Percentiles rank a stretch among this genome's conserved stretches.
These are phyloP conservation scores for Lentinula guzmanii DNA, from an alignment of 768 basidiomycete species.

Conservation along the genomic window DNA sequence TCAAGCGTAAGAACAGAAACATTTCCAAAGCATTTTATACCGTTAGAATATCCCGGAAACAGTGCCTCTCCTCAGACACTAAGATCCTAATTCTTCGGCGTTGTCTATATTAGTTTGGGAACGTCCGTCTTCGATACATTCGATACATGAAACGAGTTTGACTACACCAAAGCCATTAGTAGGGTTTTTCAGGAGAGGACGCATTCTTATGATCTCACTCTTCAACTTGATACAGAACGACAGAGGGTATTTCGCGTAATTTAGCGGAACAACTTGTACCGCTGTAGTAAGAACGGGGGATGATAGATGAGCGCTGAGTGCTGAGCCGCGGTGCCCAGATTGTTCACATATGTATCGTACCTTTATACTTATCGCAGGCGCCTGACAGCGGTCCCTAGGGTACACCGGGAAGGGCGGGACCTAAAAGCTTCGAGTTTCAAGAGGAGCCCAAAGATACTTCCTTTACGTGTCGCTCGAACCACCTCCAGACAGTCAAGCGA, in stretches of 20 bases:
- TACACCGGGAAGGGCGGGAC: neutral
- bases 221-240: too few relatives aligned
- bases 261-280: neutral
- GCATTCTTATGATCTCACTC: neutral
- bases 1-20: neutral
- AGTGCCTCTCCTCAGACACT: neutral
- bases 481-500: neutral
- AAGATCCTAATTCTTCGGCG: neutral
- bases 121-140: neutral
- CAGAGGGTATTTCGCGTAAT: neutral
- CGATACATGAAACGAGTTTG: neutral
- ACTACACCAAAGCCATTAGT: neutral
- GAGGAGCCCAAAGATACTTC: too few relatives aligned
- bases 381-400: neutral
- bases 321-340: neutral
- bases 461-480: neutral
- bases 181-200: too few relatives aligned
- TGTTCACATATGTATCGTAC: neutral
- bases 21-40: neutral
- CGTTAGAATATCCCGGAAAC: neutral
- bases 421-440: too few relatives aligned
- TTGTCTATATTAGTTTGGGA: neutral
- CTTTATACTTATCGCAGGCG: neutral
- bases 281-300: too few relatives aligned
- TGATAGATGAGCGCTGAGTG: too few relatives aligned